These are phyloP conservation scores for Fusarium brevicatenulatum DNA, from an alignment of 2,329 filamentous ascomycete genomes.

Conservation along the genomic window DNA sequence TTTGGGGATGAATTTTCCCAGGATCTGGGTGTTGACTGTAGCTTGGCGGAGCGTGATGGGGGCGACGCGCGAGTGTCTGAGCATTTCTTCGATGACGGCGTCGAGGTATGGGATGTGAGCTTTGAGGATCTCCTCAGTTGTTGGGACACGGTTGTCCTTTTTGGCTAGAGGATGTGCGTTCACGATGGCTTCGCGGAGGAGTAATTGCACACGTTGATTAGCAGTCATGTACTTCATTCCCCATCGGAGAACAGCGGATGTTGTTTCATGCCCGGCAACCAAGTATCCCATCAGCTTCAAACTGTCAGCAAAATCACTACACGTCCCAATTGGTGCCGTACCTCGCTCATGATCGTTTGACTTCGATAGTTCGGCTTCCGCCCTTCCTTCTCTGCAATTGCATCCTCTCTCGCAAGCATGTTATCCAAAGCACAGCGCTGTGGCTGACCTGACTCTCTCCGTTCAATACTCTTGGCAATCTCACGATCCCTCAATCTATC, in stretches of 20 bases:
- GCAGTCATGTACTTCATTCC: slow-evolving; percentile 39
- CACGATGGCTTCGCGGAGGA: slow-evolving; percentile 40
- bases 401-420: slow-evolving; percentile 47
- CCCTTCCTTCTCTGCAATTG: slow-evolving; percentile 44
- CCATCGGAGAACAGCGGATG: slow-evolving; percentile 36
- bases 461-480: slow-evolving; percentile 22
- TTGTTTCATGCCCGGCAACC: slow-evolving; percentile 43
- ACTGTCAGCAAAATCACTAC: neutral
- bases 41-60: slow-evolving; percentile 45
- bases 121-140: slow-evolving; percentile 43
- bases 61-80: slow-evolving; percentile 45
- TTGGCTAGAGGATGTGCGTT: slow-evolving; percentile 33
- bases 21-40: slow-evolving; percentile 45
- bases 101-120: slow-evolving; percentile 50
- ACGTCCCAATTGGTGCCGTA: neutral
- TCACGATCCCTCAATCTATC: slow-evolving; percentile 21
- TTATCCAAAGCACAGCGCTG: slow-evolving; percentile 43
- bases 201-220: slow-evolving; percentile 40
- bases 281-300: slow-evolving; percentile 40
- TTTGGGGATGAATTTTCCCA: slow-evolving; percentile 49
- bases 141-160: slow-evolving; percentile 35
- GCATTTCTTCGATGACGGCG: slow-evolving; percentile 50
- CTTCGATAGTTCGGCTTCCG: slow-evolving; percentile 46
- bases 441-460: neutral
- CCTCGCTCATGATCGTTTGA: slow-evolving; percentile 48